phyloP scores from a whole-genome alignment of 78 protist genomes.

The Chrysochromulina parva region DNA sequence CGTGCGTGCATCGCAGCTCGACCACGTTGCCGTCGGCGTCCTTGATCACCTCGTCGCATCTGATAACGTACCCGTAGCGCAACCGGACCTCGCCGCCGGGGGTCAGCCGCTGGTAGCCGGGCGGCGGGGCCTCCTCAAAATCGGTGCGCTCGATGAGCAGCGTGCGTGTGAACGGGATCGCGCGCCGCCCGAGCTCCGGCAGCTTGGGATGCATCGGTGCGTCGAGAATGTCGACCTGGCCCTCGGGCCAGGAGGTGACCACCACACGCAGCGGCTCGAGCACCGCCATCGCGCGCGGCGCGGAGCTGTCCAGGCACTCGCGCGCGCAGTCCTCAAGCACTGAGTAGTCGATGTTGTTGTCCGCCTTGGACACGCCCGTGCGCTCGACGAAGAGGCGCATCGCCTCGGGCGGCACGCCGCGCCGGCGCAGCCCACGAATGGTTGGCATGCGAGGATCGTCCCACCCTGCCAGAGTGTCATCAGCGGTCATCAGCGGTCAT shows the following conservation, averaged over 20 bases:
- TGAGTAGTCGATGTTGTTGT: conserved; percentile 34
- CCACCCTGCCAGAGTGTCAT: background rate
- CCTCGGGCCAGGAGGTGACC: conserved; percentile 51
- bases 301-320: conserved; percentile 2
- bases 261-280: conserved; percentile 49
- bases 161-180: background rate
- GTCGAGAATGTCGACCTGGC: conserved; percentile 1
- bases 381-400: conserved; percentile 41
- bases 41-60: conserved; percentile 26
- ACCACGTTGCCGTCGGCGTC: conserved; percentile 9
- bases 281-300: conserved; percentile 57
- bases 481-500: too few relatives aligned
- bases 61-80: conserved; percentile 18
- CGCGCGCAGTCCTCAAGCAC: conserved; percentile 55
- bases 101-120: conserved; percentile 32
- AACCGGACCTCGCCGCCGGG: conserved; percentile 35
- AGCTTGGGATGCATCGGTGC: conserved; percentile 41
- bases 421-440: conserved; percentile 44
- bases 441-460: conserved; percentile 72
- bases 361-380: conserved; percentile 51
- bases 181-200: conserved; percentile 26
- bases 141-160: conserved; percentile 64
- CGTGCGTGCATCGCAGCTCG: conserved; percentile 33
- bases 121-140: conserved; percentile 27
- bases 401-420: conserved; percentile 57